Conservation (phyloP, 2,329 filamentous ascomycete genomes). For the Sarocladiaceae sp. region DNA sequence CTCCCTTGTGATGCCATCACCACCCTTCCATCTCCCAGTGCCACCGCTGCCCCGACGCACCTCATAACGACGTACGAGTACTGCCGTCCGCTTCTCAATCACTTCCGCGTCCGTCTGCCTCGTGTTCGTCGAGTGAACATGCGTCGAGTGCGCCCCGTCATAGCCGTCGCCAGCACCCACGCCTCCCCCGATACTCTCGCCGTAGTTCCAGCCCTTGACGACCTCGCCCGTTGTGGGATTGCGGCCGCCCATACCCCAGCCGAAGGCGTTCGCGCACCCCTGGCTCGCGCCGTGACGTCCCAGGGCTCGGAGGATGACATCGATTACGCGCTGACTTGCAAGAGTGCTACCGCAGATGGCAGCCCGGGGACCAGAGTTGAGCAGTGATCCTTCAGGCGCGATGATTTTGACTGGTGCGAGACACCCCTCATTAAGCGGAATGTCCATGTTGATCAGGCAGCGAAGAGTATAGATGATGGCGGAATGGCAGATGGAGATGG, state of each 20-base stretch:
- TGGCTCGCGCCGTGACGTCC: constrained; percentile 21
- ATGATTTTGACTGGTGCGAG: constrained; percentile 27
- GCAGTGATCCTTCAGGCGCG: constrained; percentile 26
- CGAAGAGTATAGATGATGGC: constrained; percentile 35
- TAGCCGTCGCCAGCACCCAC: constrained; percentile 25
- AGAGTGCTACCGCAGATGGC: constrained; percentile 58
- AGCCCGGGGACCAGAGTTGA: constrained; percentile 27
- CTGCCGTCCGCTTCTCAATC: constrained; percentile 29
- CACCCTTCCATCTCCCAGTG: constrained; percentile 23
- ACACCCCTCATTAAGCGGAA: constrained; percentile 36
- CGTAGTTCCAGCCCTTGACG: constrained; percentile 22
- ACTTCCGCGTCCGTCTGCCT: constrained; percentile 28
- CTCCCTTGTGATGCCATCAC: constrained; percentile 29
- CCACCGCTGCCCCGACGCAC: constrained; percentile 27
- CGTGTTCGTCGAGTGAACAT: constrained; percentile 28
- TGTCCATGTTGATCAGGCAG: constrained; percentile 28
- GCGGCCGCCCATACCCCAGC: constrained; percentile 29
- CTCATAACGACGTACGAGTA: constrained; percentile 26
- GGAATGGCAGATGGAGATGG: constrained; percentile 31
- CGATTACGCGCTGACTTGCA: constrained; percentile 28
- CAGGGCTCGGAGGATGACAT: constrained; percentile 28
- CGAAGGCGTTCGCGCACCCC: constrained; percentile 28
- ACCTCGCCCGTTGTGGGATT: constrained; percentile 20
- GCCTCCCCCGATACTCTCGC: constrained; percentile 29
- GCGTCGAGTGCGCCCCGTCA: constrained; percentile 23